Percentiles rank a stretch among this genome's conserved stretches.
These are phyloP conservation scores for Peronospora belbahrii DNA, from an alignment of 352 stramenopile species.

Conservation along the genomic window DNA sequence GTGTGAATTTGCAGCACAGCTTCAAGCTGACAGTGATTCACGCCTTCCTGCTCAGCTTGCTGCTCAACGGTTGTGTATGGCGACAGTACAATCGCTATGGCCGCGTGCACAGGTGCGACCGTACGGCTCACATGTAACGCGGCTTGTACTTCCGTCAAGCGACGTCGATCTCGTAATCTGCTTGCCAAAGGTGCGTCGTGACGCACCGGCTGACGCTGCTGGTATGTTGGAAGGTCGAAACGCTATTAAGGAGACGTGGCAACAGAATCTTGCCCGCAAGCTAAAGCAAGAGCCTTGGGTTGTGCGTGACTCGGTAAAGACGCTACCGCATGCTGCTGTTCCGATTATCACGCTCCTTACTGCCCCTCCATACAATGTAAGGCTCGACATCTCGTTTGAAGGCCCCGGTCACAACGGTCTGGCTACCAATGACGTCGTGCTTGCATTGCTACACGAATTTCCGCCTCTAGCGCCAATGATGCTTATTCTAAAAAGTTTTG, in stretches of 20 bases:
- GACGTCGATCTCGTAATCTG: slow-evolving; percentile 97
- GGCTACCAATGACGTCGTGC: slow-evolving; percentile 91
- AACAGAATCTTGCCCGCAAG: slow-evolving; percentile 94
- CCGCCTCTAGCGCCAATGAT: slow-evolving; percentile 92
- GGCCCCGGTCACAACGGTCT: slow-evolving; percentile 93
- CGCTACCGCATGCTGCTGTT: slow-evolving; percentile 94
- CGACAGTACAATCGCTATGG: slow-evolving; percentile 87
- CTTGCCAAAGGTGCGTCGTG: slow-evolving; percentile 93
- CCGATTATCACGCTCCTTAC: slow-evolving; percentile 95
- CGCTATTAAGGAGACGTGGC: slow-evolving; percentile 97
- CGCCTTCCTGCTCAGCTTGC: slow-evolving; percentile 67
- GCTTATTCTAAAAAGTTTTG: slow-evolving; percentile 93
- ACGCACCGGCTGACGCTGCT: slow-evolving; percentile 90
- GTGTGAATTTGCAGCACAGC: slow-evolving; percentile 75
- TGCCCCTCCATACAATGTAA: slow-evolving; percentile 65
- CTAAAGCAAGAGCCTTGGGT: slow-evolving; percentile 91
- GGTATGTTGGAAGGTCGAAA: slow-evolving; percentile 96
- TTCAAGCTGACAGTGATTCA: slow-evolving; percentile 67
- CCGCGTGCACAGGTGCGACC: slow-evolving; percentile 93
- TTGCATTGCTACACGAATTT: slow-evolving; percentile 89
- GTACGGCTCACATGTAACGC: slow-evolving; percentile 95
- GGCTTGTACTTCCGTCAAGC: slow-evolving; percentile 92
- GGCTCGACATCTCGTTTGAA: slow-evolving; percentile 96
- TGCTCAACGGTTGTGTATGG: slow-evolving; percentile 67
- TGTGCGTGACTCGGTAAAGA: slow-evolving; percentile 91